phyloP scores from a whole-genome alignment of 805 yeast genomes.

The Kodamaea jinghongensis region DNA sequence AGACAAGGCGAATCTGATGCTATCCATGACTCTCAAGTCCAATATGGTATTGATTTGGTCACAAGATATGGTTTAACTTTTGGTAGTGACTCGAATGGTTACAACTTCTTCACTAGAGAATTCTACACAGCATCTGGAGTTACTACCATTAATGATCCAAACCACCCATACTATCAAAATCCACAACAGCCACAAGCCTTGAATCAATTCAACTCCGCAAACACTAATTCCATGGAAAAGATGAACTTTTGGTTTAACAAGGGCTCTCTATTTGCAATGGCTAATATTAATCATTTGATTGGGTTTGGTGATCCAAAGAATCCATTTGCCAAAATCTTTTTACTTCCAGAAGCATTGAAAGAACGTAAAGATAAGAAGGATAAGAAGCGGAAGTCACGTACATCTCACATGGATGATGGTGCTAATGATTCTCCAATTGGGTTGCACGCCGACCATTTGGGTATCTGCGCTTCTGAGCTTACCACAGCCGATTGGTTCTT shows the following conservation, averaged over 20 bases:
- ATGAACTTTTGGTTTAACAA: constrained; percentile 74
- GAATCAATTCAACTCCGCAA: constrained; percentile 12
- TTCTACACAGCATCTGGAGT: constrained; percentile 25
- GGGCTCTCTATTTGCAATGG: constrained; percentile 70
- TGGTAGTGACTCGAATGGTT: constrained; percentile 64
- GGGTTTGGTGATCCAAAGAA: constrained; percentile 76
- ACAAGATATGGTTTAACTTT: constrained; percentile 63
- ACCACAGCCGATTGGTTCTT: constrained; percentile 52
- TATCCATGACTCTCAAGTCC: constrained; percentile 45
- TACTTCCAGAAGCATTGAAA: constrained; percentile 65
- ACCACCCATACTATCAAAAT: constrained; percentile 12
- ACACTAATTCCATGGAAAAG: constrained; percentile 41
- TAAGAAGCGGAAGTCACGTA: constrained; percentile 47
- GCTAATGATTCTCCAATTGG: not conserved
- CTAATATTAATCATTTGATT: constrained; percentile 69
- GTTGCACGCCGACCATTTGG: constrained; percentile 1
- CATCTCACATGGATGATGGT: constrained; percentile 4
- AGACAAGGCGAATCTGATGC: constrained; percentile 17
- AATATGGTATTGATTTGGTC: constrained; percentile 58
- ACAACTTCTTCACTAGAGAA: constrained; percentile 55
- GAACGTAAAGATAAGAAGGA: constrained; percentile 74
- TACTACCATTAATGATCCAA: constrained; percentile 24
- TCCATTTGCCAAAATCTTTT: constrained; percentile 74
- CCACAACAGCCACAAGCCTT: constrained; percentile 18
- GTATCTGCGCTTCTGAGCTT: constrained; percentile 30